Base-by-base conservation (phyloP, 1,284 basidiomycete genomes). In the Cerioporus squamosus region DNA sequence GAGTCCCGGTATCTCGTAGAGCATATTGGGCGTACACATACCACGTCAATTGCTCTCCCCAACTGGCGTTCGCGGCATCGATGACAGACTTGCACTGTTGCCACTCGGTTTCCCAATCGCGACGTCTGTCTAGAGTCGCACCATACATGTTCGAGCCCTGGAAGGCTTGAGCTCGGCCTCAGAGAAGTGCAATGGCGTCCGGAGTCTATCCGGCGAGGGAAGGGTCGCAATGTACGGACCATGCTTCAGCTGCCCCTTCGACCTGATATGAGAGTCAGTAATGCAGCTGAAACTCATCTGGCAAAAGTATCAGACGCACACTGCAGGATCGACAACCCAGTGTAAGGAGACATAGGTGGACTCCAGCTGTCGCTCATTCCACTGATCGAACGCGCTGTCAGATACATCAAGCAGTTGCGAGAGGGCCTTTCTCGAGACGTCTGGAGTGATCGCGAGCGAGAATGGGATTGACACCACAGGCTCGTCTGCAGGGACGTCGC, bases 141-240 rank as follows among this genome's bases (percentile, higher is more conserved):
- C 88, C 86, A 61, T 85, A 84, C 1, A 97, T 68, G 68, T 95
- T 95, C 1, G 90, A 91, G 0, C 92, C 92, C 52, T 79, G 75
- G 52, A 96, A 81, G 12, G 87, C 9, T 83, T 79, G 8, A 87
- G 74, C 71, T 97, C 95, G 14, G 68, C 56, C 0, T 72, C 50
- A 0, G 81, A 81, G 69, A 92, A 97, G 65, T 91, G 86, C n/a
- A 94, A 76, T 0, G 94, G 83, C 0, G 94, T 95, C n/a, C 78
- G 75, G 2, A 95, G 78, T 49, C 79, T 76, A 2, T 79, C 73
- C 0, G 79, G 52, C 0, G 77, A 49, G 0, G 95, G 94, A 0
- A 96, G 79, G 1, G 81, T 83, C 29, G 81, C 74, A 38, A 94
- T 70, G 69, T 97, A 96, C 3, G 83, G 81, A 18, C 72, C 67